Evolutionary conservation across 2,329 filamentous ascomycete species (phyloP).

Genomic region (Leptographium wingfieldii): DNA sequence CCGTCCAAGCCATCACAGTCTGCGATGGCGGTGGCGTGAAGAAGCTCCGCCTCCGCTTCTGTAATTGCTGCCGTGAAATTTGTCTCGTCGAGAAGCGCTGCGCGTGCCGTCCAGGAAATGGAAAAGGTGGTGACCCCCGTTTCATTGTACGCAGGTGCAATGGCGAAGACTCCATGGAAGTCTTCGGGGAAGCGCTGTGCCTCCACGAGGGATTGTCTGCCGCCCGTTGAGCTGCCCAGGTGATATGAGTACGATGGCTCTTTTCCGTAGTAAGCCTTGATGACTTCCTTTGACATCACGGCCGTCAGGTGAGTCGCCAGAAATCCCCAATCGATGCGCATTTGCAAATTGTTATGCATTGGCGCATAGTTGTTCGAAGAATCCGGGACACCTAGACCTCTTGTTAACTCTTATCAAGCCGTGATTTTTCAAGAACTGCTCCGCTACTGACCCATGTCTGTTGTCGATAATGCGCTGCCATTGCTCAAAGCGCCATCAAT

Average conservation of each 20-base stretch:
- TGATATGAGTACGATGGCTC: slow-evolving; percentile 31
- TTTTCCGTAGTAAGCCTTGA: slow-evolving; percentile 27
- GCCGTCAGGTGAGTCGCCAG: slow-evolving; percentile 14
- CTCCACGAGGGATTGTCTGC: slow-evolving; percentile 36
- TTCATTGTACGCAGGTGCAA: slow-evolving; percentile 19
- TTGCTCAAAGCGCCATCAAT: not conserved
- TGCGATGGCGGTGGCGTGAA: slow-evolving; percentile 23
- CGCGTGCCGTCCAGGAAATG: not conserved
- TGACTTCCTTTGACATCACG: slow-evolving; percentile 30
- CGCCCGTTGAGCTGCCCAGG: slow-evolving; percentile 39
- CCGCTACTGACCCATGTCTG: not conserved
- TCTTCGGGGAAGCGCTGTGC: slow-evolving; percentile 37
- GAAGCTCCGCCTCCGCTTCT: slow-evolving; percentile 15
- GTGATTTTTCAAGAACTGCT: too few species aligned
- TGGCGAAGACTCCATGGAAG: slow-evolving; percentile 39
- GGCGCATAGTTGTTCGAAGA: not conserved
- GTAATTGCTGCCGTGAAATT: slow-evolving; percentile 1
- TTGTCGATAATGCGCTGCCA: not conserved
- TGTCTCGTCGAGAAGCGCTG: not conserved
- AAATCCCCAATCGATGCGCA: slow-evolving; percentile 25
- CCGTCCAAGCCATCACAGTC: slow-evolving; percentile 30
- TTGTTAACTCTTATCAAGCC: not conserved
- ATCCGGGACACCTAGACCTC: not conserved
- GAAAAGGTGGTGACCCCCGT: not conserved
- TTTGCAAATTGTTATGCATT: slow-evolving; percentile 16